Base-by-base conservation (phyloP, 2,329 filamentous ascomycete species). In the Aspergillus nomiae region DNA sequence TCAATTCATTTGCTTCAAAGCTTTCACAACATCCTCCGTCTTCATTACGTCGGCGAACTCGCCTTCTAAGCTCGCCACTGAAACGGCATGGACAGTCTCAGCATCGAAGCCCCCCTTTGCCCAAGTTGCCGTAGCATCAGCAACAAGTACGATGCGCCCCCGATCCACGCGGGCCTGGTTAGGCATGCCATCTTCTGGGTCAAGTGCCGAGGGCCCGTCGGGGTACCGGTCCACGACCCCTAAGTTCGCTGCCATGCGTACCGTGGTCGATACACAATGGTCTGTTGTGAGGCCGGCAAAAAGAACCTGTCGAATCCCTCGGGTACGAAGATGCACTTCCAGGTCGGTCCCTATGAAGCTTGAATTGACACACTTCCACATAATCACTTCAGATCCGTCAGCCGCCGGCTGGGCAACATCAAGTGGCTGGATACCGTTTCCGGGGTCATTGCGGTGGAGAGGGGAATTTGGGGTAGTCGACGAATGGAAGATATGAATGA, bases 211-310 rank as follows among this genome's bases (percentile, higher is more conserved):
- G n/a, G 61, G 65, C 0, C 62, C 66, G 14, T 65, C 65, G 5
- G 65, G 48, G 51, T 72, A 68, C 24, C 67, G 64, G 63, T 80
- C 76, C 46, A 79, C 76, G 19, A 84, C 78, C 6, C 76, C 74
- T 48, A 84, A 59, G 63, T 84, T 84, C 21, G 73, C 78, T 1
- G 82, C 82, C 80, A 83, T 82, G 9, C 82, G 77, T 28, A 78
- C 76, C 2, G 79, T 80, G 4, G 82, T 84, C 61, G 78, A 82
- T 16, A 84, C 81, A 59, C 82, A 84, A 64, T 84, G 82, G 69
- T 84, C 82, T 41, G 82, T 83, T 4, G 79, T 82, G 61, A 84
- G 63, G 0, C 82, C 82, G 2, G 71, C 72, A 32, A 83, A 67
- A 21, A 83, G 62, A 0, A 83, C 70, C 62, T 81, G 79, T 11